Conservation (phyloP, 768 basidiomycete genomes). For the Kwoniella botswanensis region DNA sequence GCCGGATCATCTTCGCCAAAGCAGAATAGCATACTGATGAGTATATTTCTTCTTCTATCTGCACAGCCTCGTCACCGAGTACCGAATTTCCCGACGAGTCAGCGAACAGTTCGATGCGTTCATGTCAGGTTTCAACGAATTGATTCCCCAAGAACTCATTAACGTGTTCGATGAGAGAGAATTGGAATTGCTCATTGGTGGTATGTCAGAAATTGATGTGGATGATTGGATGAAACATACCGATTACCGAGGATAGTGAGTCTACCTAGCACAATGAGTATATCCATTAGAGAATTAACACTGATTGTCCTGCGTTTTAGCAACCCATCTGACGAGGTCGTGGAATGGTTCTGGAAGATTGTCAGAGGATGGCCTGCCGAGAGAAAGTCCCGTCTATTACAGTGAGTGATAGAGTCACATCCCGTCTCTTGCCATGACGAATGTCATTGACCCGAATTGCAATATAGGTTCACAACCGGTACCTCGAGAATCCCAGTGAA, state of each 20-base stretch:
- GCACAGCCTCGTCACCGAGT: slow-evolving; percentile 76
- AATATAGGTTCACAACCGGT: slow-evolving; percentile 78
- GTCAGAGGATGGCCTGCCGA: slow-evolving; percentile 97
- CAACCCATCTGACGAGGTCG: slow-evolving; percentile 62
- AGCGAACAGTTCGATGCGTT: slow-evolving; percentile 99
- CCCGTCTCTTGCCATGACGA: too few relatives aligned
- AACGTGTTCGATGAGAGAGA: slow-evolving; percentile 99
- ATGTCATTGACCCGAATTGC: background rate
- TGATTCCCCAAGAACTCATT: slow-evolving; percentile 95
- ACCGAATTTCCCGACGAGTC: slow-evolving; percentile 95
- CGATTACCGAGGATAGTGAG: slow-evolving; percentile 76
- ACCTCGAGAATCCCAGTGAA: slow-evolving; percentile 84
- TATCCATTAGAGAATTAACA: background rate
- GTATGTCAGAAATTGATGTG: slow-evolving; percentile 99
- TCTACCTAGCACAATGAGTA: background rate
- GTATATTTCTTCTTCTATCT: background rate
- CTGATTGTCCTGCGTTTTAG: slow-evolving; percentile 14
- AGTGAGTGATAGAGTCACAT: background rate
- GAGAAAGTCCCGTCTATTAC: slow-evolving; percentile 66
- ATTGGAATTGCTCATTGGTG: slow-evolving; percentile 93
- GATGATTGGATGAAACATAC: slow-evolving; percentile 99
- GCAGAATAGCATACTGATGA: too few relatives aligned
- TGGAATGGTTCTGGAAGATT: slow-evolving; percentile 99
- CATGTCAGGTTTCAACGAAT: slow-evolving; percentile 99
- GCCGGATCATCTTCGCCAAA: too few relatives aligned